phyloP scores from a whole-genome alignment of 192 early-diverging fungal genomes.

The Coemansia sp. region DNA sequence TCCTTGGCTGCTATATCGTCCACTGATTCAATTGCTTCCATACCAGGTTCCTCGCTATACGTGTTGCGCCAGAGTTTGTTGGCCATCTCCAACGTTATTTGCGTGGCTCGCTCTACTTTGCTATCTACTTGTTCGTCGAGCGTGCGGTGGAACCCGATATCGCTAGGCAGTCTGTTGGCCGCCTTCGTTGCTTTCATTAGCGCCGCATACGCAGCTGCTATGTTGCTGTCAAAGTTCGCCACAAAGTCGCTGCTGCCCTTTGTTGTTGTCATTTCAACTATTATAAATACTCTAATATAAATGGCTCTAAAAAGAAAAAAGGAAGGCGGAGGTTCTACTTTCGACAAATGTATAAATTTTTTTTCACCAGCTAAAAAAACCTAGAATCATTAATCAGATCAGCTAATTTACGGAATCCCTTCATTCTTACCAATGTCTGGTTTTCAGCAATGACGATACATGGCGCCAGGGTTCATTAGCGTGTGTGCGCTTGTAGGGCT shows the following conservation, averaged over 20 bases:
- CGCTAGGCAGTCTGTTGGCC: constrained; percentile 59
- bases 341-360: too few species aligned
- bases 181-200: constrained; percentile 64
- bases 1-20: constrained; percentile 31
- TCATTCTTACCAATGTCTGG: too few species aligned
- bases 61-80: constrained; percentile 31
- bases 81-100: constrained; percentile 34
- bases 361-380: too few species aligned
- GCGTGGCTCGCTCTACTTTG: constrained; percentile 19
- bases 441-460: too few species aligned
- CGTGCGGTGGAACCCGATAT: constrained; percentile 64
- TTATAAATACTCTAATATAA: too few species aligned
- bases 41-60: constrained; percentile 6
- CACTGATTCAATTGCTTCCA: constrained; percentile 17
- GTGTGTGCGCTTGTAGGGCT: constrained; percentile 6
- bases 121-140: constrained; percentile 61
- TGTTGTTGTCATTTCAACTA: too few species aligned
- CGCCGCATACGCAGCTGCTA: constrained; percentile 42
- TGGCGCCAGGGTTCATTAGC: background rate
- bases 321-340: too few species aligned
- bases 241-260: constrained; percentile 17
- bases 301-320: too few species aligned
- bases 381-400: too few species aligned
- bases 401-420: too few species aligned
- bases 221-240: constrained; percentile 23